These are phyloP conservation scores for Entomortierella lignicola DNA, from an alignment of 192 early-diverging fungal species.

Conservation along the genomic window DNA sequence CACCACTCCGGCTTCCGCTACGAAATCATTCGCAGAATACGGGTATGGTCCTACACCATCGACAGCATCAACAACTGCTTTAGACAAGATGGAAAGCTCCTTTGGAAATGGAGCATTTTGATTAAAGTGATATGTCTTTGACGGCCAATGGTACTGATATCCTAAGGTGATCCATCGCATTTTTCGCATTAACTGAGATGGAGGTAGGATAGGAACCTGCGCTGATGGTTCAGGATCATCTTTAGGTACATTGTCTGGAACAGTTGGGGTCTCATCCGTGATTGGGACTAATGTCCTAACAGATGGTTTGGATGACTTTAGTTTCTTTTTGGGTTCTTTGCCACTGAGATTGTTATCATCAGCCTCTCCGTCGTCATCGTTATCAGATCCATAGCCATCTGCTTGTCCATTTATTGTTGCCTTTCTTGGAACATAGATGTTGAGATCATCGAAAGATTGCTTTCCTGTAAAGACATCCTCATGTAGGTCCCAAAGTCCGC, in stretches of 20 bases:
- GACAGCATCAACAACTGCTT: constrained; percentile 73
- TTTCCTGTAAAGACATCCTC: constrained; percentile 42
- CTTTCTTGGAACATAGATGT: constrained; percentile 47
- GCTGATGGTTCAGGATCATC: constrained; percentile 50
- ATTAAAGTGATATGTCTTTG: constrained; percentile 83
- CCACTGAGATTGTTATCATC: constrained; percentile 30
- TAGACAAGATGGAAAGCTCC: constrained; percentile 68
- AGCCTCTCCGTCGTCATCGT: constrained; percentile 47
- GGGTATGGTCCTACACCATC: constrained; percentile 63
- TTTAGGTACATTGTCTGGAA: constrained; percentile 36
- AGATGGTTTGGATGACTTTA: constrained; percentile 14
- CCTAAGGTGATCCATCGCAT: constrained; percentile 83
- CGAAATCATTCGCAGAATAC: constrained; percentile 68
- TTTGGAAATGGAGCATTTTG: constrained; percentile 75
- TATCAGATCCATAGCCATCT: constrained; percentile 38
- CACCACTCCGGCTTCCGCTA: constrained; percentile 90
- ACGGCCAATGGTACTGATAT: constrained; percentile 85
- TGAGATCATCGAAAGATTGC: constrained; percentile 22
- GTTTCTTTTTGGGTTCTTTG: constrained; percentile 30
- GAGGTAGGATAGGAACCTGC: constrained; percentile 49
- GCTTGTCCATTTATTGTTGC: constrained; percentile 16
- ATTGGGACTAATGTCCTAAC: constrained; percentile 38
- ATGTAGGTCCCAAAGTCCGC: constrained; percentile 71
- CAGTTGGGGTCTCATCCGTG: constrained; percentile 26
- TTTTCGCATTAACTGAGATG: constrained; percentile 58